These are phyloP conservation scores for Cladorrhinum sp. DNA, from an alignment of 2,329 filamentous ascomycete genomes.

Conservation along the genomic window DNA sequence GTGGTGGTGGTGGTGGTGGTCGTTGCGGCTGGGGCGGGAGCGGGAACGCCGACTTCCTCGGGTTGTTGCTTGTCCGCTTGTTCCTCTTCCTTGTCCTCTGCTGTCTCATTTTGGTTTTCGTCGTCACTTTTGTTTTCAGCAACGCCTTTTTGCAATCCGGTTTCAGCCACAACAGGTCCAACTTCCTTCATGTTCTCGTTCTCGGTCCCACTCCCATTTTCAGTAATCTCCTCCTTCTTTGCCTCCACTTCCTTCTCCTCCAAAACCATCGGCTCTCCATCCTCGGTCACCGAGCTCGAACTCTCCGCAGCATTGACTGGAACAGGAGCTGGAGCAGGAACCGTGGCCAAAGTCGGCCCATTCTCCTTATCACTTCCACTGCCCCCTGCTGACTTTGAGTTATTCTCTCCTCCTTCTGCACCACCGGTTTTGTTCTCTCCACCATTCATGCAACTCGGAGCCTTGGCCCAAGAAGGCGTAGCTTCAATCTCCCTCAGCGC, in stretches of 20 bases:
- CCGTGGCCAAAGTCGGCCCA: slow-evolving; percentile 11
- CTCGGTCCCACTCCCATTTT: background rate
- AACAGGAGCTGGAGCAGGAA: slow-evolving; percentile 23
- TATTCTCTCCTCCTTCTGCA: background rate
- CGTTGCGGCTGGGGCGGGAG: background rate
- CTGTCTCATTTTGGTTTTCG: background rate
- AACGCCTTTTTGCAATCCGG: background rate
- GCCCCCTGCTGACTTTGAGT: background rate
- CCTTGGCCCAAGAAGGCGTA: slow-evolving; percentile 34
- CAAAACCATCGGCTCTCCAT: background rate
- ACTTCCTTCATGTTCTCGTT: background rate
- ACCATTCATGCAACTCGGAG: slow-evolving; percentile 27
- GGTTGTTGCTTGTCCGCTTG: background rate
- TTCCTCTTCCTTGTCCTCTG: background rate
- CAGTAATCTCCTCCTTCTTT: background rate
- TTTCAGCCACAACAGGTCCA: background rate
- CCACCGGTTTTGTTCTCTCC: background rate
- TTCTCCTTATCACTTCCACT: background rate
- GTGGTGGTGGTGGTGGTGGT: slow-evolving; percentile 8
- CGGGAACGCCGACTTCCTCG: background rate
- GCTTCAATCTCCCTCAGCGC: slow-evolving; percentile 52
- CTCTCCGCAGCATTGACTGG: background rate
- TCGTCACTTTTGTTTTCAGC: background rate
- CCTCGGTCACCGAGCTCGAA: background rate
- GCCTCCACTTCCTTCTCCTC: slow-evolving; percentile 9